Conservation (phyloP, 345 rosid species). For the Dimocarpus longan region DNA sequence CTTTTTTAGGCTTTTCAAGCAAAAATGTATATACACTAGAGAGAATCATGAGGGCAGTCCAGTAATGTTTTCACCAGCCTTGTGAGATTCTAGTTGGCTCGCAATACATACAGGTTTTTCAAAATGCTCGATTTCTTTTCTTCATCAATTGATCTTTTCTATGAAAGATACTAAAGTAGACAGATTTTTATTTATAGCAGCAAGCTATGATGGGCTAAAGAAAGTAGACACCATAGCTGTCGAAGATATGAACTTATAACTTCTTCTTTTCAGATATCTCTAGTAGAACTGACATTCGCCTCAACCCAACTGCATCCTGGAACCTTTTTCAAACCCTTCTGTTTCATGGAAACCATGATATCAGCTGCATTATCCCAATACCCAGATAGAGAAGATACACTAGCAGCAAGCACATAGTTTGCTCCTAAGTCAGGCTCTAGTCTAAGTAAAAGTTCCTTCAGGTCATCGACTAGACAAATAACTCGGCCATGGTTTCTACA, state of each 20-base stretch:
- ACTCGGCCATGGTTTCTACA: constrained; percentile 29
- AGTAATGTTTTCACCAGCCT: too few species aligned
- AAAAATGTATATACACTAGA: too few species aligned
- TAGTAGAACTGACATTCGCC: not conserved
- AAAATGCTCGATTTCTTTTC: not conserved
- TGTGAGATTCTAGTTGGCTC: too few species aligned
- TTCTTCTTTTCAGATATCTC: not conserved
- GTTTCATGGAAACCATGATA: constrained; percentile 22
- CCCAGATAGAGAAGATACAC: constrained; percentile 28
- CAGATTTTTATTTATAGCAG: too few species aligned
- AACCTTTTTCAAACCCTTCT: constrained; percentile 25
- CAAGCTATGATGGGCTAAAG: too few species aligned
- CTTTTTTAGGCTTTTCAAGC: too few species aligned
- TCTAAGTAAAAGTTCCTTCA: constrained; percentile 22
- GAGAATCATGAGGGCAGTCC: too few species aligned
- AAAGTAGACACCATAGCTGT: not conserved
- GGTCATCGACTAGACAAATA: constrained; percentile 9
- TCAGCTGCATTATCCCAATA: constrained; percentile 35
- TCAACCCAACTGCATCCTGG: constrained; percentile 34
- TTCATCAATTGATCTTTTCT: not conserved
- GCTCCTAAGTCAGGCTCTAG: constrained; percentile 31
- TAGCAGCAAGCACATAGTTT: constrained; percentile 33
- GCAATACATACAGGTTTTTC: not conserved
- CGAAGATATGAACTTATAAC: not conserved
- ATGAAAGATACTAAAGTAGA: too few species aligned